Base-by-base conservation (phyloP, 2,329 filamentous ascomycete species). In the Sarocladiaceae sp. region DNA sequence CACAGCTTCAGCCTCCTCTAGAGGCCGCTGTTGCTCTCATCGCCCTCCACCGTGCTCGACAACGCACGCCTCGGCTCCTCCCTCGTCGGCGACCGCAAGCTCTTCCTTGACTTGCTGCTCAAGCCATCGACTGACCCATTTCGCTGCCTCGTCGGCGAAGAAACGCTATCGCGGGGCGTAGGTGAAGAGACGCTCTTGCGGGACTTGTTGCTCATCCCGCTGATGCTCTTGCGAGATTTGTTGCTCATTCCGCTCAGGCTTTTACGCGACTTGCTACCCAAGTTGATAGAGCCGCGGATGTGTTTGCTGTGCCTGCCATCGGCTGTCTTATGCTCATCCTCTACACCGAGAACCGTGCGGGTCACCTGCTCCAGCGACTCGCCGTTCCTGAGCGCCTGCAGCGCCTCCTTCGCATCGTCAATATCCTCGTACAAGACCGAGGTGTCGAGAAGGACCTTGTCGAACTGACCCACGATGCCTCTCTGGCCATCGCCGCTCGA, bases 361-460 rank as follows among this genome's bases (percentile, higher is more conserved):
- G 41, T 34, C 3, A 63, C 48, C 5, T 51, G 50, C 21, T 60
- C 58, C 16, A 62, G 43, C 7, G 43, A 49, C 51, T 72, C 67
- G 2, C 73, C 73, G n/a, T 55, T 58, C 24, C 58, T 63, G 45
- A 75, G 55, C 19, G 69, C 70, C 16, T 65, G 63, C 13, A 79
- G 58, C 0, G 68, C 67, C 45, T 56, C 59, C 50, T 69, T 63
- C 0, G 74, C 73, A 18, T 62, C 62, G 6, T 69, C 65, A 3
- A 73, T 66, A 46, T 67, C 74, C 53, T 76, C 69, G 46, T 78
- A 75, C 4, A 69, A 64, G 42, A 50, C 39, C 15, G 48, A 48
- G 1, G 51, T 56, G 33, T 63, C 54, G 7, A 60, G 45, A 20
- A 56, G 43, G n/a, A 61, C 42, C 19, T 50, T 51, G 39, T 61